phyloP scores from a whole-genome alignment of 106 monocot genomes.

The Narthecium ossifragum region DNA sequence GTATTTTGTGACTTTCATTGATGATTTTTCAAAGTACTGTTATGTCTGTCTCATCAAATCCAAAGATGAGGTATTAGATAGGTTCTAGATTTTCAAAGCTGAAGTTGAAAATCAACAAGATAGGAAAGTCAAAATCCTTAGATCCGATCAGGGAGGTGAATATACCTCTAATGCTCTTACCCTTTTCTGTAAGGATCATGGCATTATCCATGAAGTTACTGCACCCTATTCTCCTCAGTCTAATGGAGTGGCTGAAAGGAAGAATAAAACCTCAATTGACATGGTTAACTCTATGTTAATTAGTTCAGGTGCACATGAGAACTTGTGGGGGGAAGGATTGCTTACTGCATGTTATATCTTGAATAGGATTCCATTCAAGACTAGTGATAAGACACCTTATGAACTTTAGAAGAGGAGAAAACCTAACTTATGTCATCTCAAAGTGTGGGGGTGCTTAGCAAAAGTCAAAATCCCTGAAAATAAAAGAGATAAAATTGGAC shows the following conservation, averaged over 20 bases:
- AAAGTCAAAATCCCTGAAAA: too few species aligned
- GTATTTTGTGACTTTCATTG: conserved; percentile 2
- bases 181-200: background rate
- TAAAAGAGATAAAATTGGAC: too few species aligned
- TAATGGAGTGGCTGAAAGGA: background rate
- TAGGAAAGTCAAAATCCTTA: background rate
- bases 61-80: background rate
- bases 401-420: background rate
- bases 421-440: too few species aligned
- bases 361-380: background rate
- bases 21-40: background rate
- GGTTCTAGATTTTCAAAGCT: background rate
- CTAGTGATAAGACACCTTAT: background rate
- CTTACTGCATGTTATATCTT: background rate
- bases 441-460: too few species aligned
- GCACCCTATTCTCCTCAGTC: background rate
- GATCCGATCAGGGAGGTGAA: background rate
- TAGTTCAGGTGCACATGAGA: background rate
- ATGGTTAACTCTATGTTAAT: conserved; percentile 1
- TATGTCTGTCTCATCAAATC: background rate
- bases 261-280: background rate
- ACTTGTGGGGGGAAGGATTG: background rate
- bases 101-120: background rate
- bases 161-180: background rate
- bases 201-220: background rate